Percentiles rank a stretch among this genome's conserved stretches.
phyloP scores from a whole-genome alignment of 495 filamentous ascomycete genomes.

The Cercophora scortea region DNA sequence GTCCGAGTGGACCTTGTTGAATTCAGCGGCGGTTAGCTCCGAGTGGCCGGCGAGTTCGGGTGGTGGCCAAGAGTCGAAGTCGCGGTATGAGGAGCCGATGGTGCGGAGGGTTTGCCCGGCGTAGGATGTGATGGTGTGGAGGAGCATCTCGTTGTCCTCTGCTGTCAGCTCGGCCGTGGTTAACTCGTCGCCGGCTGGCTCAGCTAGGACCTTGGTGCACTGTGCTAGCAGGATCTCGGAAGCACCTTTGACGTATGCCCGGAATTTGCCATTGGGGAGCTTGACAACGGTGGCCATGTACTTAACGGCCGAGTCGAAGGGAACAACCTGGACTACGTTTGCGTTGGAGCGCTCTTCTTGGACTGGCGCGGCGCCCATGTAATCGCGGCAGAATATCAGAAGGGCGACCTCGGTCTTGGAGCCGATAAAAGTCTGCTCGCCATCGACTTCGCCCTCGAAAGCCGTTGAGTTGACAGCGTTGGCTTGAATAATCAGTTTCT shows the following conservation, averaged over 20 bases:
- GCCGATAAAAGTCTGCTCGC: conserved; percentile 66
- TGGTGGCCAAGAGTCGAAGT: conserved; percentile 88
- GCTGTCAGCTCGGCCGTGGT: conserved; percentile 45
- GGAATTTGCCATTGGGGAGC: conserved; percentile 52
- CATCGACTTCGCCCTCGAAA: conserved; percentile 77
- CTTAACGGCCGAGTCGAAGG: conserved; percentile 80
- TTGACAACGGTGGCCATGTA: conserved; percentile 77
- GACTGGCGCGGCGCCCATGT: conserved; percentile 63
- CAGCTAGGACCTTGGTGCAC: conserved; percentile 58
- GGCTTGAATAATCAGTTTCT: conserved; percentile 59
- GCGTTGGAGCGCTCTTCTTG: conserved; percentile 64
- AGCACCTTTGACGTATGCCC: conserved; percentile 78
- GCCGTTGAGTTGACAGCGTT: conserved; percentile 84
- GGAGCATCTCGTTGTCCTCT: conserved; percentile 50
- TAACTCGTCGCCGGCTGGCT: conserved; percentile 53
- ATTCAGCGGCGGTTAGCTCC: conserved; percentile 55
- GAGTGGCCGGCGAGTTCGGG: conserved; percentile 62
- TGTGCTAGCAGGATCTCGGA: conserved; percentile 74
- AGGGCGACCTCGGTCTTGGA: conserved; percentile 89
- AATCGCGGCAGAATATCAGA: conserved; percentile 62
- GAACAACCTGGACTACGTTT: conserved; percentile 63
- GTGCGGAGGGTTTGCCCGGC: conserved; percentile 79
- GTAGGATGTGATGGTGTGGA: conserved; percentile 63
- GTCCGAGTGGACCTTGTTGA: conserved; percentile 62
- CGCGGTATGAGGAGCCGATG: conserved; percentile 79